Conservation (phyloP, 495 filamentous ascomycete species). For the Annulohypoxylon nitens region DNA sequence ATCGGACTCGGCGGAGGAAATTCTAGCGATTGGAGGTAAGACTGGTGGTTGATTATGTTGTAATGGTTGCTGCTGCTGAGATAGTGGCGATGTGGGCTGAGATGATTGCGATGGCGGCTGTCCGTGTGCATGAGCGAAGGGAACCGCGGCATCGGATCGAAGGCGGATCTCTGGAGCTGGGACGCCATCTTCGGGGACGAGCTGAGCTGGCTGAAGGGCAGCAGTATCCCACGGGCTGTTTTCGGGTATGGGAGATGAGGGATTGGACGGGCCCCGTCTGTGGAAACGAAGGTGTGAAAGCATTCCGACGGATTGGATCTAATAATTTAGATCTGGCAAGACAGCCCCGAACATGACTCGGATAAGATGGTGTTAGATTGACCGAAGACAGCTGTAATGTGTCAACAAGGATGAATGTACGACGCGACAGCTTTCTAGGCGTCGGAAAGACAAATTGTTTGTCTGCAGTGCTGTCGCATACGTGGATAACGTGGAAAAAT, state of each 20-base stretch:
- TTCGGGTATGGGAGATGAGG: constrained; percentile 64
- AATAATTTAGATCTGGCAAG: constrained; percentile 47
- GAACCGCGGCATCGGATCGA: constrained; percentile 54
- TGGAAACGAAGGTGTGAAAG: constrained; percentile 68
- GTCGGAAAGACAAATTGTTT: constrained; percentile 27
- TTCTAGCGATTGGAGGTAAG: constrained; percentile 61
- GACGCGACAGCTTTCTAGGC: constrained; percentile 22
- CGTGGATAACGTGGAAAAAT: constrained; percentile 33
- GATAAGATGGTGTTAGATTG: constrained; percentile 22
- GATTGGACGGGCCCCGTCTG: constrained; percentile 65
- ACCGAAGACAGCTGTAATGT: constrained; percentile 14
- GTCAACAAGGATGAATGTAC: constrained; percentile 36
- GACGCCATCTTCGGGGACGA: constrained; percentile 54
- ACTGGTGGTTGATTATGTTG: constrained; percentile 53
- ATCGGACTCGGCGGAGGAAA: constrained; percentile 57
- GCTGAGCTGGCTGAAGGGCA: constrained; percentile 54
- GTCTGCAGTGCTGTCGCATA: constrained; percentile 36
- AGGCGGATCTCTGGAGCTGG: constrained; percentile 57
- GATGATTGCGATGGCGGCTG: constrained; percentile 41
- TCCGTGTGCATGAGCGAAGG: constrained; percentile 44
- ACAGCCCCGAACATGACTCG: constrained; percentile 44
- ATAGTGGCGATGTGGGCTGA: constrained; percentile 22
- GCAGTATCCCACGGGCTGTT: constrained; percentile 53
- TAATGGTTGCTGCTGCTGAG: constrained; percentile 23
- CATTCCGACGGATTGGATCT: constrained; percentile 56